Evolutionary conservation across 345 rosid species (phyloP), one percentile per base, ranked within the genome.

Genomic region (Pseudoturritis turrita): DNA sequence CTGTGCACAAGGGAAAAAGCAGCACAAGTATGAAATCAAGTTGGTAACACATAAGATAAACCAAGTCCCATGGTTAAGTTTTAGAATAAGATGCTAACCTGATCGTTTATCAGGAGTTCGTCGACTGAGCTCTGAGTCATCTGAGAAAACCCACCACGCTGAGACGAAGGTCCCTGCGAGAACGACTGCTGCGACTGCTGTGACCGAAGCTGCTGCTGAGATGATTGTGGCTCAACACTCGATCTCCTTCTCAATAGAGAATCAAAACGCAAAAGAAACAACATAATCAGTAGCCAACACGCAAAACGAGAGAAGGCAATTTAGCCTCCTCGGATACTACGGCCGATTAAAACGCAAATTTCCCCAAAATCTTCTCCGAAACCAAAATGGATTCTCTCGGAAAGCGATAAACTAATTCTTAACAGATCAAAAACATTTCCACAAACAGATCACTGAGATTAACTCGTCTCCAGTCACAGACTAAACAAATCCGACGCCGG

Each of bases 141-240:
- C 87, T 91, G 96, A 72, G 98, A 89, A 70, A 88, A 80, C 33
- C 81, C 61, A 74, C 89, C 87, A 49, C 81, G 91, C 83, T 91
- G 99, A 64, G 94, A 84, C 40, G 99, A 88, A 71, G 79, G 69
- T 26, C 98, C 98, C 77, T 86, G 98, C 8, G 98, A 91, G 70
- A 86, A 83, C 3, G 97, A 96, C 65, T 92, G 98, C 66, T 86
- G 97, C 10, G 91, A 88, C 40, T 75, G 85, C 67, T 87, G 96
- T 0, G 92, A 82, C 52, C 87, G 81, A 74, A 74, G 62, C 81
- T 85, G 91, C 47, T 85, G 82, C 83, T 87, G 96, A 19, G 96
- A 88, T 35, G 89, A 60, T 78, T 84, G 93, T 28, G 79, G 73
- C 70, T 83, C 63, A 44, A 79, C 49, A 56, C 78, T 81, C 63